Conservation (phyloP, 2,329 filamentous ascomycete genomes). For the Pseudogymnoascus sp. region DNA sequence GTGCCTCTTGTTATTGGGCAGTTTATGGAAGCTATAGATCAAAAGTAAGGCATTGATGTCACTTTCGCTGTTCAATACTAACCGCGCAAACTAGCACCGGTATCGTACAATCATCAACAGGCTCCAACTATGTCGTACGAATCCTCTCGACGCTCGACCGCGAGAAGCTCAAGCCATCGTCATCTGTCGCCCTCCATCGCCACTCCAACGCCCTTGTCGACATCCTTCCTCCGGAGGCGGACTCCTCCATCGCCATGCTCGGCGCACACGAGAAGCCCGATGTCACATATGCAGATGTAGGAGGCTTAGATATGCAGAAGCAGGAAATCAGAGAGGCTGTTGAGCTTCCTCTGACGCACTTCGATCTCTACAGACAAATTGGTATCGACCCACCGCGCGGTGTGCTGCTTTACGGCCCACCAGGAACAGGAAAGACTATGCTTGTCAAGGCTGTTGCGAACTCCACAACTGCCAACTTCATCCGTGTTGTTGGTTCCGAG, state of each 20-base stretch:
- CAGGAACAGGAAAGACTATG: slow-evolving; percentile 95
- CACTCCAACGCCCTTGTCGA: slow-evolving; percentile 98
- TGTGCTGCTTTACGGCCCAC: slow-evolving; percentile 91
- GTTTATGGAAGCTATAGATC: slow-evolving; percentile 99
- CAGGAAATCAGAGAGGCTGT: slow-evolving; percentile 98
- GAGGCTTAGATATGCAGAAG: slow-evolving; percentile 98
- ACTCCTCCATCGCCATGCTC: slow-evolving; percentile 98
- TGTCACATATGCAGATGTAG: slow-evolving; percentile 95
- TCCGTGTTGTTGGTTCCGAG: slow-evolving; percentile 94
- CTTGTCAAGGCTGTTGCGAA: slow-evolving; percentile 97
- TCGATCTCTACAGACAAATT: slow-evolving; percentile 98
- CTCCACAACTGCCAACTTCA: slow-evolving; percentile 95
- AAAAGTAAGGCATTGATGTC: slow-evolving; percentile 61
- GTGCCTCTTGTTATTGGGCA: slow-evolving; percentile 96
- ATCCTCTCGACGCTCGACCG: slow-evolving; percentile 97
- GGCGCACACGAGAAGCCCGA: slow-evolving; percentile 96
- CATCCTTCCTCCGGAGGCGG: slow-evolving; percentile 95
- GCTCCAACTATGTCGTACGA: slow-evolving; percentile 97
- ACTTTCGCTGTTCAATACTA: slow-evolving; percentile 13
- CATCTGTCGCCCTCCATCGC: slow-evolving; percentile 92
- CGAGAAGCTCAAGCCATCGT: slow-evolving; percentile 95
- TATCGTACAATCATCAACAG: slow-evolving; percentile 96
- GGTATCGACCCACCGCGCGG: slow-evolving; percentile 96
- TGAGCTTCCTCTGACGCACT: slow-evolving; percentile 92
- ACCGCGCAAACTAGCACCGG: slow-evolving; percentile 60